phyloP scores from a whole-genome alignment of 306 rosid species.

The Spatholobus suberectus region DNA sequence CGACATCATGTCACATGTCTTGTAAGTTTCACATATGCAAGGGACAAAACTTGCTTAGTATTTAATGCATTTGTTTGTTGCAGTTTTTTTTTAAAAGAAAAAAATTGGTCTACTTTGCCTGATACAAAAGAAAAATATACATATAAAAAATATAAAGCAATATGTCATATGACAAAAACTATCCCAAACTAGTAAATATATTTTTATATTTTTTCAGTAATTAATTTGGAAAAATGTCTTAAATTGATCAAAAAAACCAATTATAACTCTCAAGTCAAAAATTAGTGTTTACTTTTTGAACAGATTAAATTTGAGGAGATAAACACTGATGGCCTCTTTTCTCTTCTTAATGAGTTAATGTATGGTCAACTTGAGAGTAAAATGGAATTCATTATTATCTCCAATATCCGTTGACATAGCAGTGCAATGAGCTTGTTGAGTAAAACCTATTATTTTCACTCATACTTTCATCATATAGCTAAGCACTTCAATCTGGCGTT shows the following conservation, averaged over 20 bases:
- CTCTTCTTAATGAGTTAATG: neutral
- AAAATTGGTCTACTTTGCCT: neutral
- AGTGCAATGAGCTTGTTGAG: conserved; percentile 9
- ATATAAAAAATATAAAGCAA: neutral
- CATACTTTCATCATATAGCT: conserved; percentile 29
- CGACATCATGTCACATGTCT: no score
- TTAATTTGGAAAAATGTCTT: neutral
- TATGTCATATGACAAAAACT: neutral
- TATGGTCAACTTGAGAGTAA: neutral
- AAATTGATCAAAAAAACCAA: neutral
- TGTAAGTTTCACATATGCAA: neutral
- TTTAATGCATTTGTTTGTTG: neutral
- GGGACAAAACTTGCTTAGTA: neutral
- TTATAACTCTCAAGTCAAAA: neutral
- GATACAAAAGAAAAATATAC: neutral
- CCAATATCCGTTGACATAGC: conserved; percentile 21
- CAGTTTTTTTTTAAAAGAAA: no score
- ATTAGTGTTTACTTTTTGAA: neutral
- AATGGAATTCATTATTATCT: conserved; percentile 15
- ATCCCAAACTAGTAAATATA: neutral
- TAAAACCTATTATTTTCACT: conserved; percentile 37
- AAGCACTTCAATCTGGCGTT: conserved; percentile 24
- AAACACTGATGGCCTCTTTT: neutral
- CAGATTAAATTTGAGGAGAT: neutral
- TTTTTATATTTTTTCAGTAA: neutral